These are phyloP conservation scores for Pseudopithomyces chartarum DNA, from an alignment of 2,329 filamentous ascomycete genomes.

Conservation along the genomic window DNA sequence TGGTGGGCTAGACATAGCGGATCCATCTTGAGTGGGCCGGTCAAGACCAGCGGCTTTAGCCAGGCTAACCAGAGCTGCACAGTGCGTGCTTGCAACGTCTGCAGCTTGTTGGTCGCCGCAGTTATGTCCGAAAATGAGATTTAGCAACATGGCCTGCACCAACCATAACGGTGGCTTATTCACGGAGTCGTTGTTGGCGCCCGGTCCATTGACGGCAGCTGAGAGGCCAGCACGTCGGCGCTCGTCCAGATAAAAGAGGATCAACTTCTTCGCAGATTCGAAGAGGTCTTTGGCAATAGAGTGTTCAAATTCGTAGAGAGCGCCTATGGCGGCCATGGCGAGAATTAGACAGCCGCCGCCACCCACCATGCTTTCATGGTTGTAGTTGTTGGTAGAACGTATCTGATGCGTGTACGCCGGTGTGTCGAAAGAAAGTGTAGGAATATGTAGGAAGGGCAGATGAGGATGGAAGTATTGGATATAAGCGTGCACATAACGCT, in stretches of 20 bases:
- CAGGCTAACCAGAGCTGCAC: constrained; percentile 86
- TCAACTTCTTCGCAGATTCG: constrained; percentile 93
- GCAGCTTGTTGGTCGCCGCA: constrained; percentile 89
- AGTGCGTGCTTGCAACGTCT: constrained; percentile 91
- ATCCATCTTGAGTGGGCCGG: constrained; percentile 47
- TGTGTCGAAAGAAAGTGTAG: constrained; percentile 88
- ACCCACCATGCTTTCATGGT: constrained; percentile 64
- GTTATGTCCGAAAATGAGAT: constrained; percentile 94
- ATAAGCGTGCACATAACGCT: constrained; percentile 88
- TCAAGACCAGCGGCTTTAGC: constrained; percentile 85
- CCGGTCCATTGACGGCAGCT: constrained; percentile 60
- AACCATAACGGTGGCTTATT: constrained; percentile 87
- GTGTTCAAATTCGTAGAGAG: constrained; percentile 85
- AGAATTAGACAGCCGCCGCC: constrained; percentile 86
- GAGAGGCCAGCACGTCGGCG: constrained; percentile 82
- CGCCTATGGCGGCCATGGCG: constrained; percentile 85
- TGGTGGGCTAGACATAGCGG: constrained; percentile 23
- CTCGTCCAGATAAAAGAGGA: constrained; percentile 89
- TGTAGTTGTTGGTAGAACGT: constrained; percentile 62
- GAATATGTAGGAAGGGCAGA: constrained; percentile 89
- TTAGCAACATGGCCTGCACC: constrained; percentile 94
- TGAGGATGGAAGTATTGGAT: constrained; percentile 93
- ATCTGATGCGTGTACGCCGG: constrained; percentile 66
- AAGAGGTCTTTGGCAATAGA: constrained; percentile 82
- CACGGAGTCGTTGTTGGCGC: constrained; percentile 60